phyloP scores from a whole-genome alignment of 495 filamentous ascomycete species.

The Staphylotrichum tortipilum region DNA sequence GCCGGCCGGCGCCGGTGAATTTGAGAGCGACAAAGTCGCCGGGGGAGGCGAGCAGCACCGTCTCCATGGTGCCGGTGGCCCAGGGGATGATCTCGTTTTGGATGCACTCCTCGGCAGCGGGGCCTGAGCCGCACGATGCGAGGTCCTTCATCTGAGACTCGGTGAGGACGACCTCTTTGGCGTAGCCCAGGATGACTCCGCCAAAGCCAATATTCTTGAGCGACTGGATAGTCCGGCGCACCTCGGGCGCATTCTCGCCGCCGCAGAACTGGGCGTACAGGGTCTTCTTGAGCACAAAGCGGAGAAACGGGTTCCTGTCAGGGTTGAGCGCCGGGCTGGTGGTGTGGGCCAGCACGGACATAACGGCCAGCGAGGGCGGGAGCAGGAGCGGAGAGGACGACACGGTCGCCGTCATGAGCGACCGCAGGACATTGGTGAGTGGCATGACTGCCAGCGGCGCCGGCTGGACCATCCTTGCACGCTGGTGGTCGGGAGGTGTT shows the following conservation, averaged over 20 bases:
- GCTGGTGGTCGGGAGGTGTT: slow-evolving; percentile 5
- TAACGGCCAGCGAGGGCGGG: slow-evolving; percentile 56
- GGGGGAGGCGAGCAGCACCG: slow-evolving; percentile 60
- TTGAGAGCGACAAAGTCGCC: slow-evolving; percentile 88
- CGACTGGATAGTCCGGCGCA: slow-evolving; percentile 47
- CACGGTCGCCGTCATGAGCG: slow-evolving; percentile 66
- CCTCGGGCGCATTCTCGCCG: slow-evolving; percentile 56
- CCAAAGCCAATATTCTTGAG: slow-evolving; percentile 61
- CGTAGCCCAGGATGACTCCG: slow-evolving; percentile 73
- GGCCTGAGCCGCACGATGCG: slow-evolving; percentile 20
- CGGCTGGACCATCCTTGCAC: slow-evolving; percentile 22
- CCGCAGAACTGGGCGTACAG: slow-evolving; percentile 85
- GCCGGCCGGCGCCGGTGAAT: slow-evolving; percentile 84
- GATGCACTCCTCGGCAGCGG: slow-evolving; percentile 36
- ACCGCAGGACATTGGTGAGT: slow-evolving; percentile 63
- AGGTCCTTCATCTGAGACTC: slow-evolving; percentile 40
- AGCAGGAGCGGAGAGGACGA: slow-evolving; percentile 71
- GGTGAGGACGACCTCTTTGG: slow-evolving; percentile 59
- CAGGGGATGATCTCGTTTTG: slow-evolving; percentile 60
- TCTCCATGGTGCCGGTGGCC: slow-evolving; percentile 66
- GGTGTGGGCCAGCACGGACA: slow-evolving; percentile 63
- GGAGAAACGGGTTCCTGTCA: slow-evolving; percentile 47
- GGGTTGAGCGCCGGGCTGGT: slow-evolving; percentile 50
- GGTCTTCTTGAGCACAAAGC: slow-evolving; percentile 57
- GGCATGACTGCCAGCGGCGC: slow-evolving; percentile 66